Evolutionary conservation across 2,329 filamentous ascomycete species (phyloP).

Genomic region (Botryosphaeria dothidea): DNA sequence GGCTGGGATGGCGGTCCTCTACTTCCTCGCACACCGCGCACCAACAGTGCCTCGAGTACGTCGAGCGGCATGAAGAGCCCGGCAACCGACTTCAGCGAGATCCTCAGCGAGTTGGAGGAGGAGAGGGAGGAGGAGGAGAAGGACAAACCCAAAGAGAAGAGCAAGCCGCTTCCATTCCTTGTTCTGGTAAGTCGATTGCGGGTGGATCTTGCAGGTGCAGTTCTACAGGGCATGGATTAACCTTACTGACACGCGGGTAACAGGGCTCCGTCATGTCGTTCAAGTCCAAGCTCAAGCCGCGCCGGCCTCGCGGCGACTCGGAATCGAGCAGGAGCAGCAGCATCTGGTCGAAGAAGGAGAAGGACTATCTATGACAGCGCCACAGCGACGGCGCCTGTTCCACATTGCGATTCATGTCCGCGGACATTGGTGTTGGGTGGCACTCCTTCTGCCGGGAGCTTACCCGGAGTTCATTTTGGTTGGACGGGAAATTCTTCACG

Average conservation of each 20-base stretch:
- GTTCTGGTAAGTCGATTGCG: conserved; percentile 4
- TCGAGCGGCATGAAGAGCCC: conserved; percentile 14
- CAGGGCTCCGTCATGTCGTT: conserved; percentile 5
- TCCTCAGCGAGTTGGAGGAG: conserved; percentile 9
- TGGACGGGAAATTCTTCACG: not conserved
- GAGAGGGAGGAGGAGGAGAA: not conserved
- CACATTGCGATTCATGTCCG: not conserved
- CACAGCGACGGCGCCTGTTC: not conserved
- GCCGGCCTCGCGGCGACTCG: not conserved
- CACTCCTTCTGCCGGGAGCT: not conserved
- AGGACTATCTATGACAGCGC: not conserved
- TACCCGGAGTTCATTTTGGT: not conserved
- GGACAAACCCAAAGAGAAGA: not conserved
- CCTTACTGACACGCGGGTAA: not conserved
- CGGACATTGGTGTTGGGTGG: not conserved
- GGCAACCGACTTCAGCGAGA: conserved; percentile 16
- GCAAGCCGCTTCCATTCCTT: not conserved
- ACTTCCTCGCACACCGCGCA: not conserved
- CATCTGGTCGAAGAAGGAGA: not conserved
- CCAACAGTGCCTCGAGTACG: not conserved
- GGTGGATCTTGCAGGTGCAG: not conserved
- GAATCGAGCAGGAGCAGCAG: not conserved
- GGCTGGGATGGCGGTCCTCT: conserved; percentile 18
- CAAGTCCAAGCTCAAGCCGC: conserved; percentile 8
- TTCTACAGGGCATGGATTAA: not conserved